A percentile compares a stretch with the other conserved stretches of the same genome.
phyloP scores from a whole-genome alignment of 2,329 filamentous ascomycete species.

The Scopulariopsis brevicaulis region DNA sequence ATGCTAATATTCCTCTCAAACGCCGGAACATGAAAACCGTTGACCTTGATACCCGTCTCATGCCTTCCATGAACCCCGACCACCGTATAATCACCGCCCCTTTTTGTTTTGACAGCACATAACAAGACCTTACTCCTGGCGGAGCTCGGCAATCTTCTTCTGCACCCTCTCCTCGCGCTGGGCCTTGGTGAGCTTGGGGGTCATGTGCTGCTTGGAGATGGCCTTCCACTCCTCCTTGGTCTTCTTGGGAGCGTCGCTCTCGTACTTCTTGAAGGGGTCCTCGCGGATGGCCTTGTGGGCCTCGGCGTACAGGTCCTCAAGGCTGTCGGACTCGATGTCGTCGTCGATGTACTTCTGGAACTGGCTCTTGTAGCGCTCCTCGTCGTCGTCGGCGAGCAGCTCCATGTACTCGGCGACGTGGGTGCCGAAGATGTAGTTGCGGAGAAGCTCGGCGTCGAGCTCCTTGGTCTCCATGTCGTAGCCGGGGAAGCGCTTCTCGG shows the following conservation, averaged over 20 bases:
- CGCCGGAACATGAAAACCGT: conserved; percentile 2
- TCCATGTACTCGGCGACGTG: conserved; percentile 99
- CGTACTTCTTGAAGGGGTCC: conserved; percentile 94
- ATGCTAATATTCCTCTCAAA: conserved; percentile 4
- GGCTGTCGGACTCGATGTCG: conserved; percentile 87
- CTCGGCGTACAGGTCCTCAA: conserved; percentile 93
- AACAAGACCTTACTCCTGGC: conserved; percentile 29
- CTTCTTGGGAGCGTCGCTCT: conserved; percentile 72
- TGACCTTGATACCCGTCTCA: conserved; percentile 1
- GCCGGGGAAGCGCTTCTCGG: conserved; percentile 98
- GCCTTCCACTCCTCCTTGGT: conserved; percentile 94
- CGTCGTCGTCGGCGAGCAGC: conserved; percentile 96
- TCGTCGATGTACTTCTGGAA: conserved; percentile 98
- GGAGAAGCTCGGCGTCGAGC: conserved; percentile 91
- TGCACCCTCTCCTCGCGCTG: conserved; percentile 77
- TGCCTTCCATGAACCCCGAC: background rate
- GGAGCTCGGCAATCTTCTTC: conserved; percentile 81
- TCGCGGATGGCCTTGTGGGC: conserved; percentile 95
- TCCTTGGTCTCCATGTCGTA: conserved; percentile 97
- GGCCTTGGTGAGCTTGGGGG: conserved; percentile 66
- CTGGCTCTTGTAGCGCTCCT: conserved; percentile 98
- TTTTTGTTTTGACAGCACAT: background rate
- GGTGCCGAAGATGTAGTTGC: conserved; percentile 98
- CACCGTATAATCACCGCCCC: background rate
- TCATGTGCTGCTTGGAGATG: conserved; percentile 84